These are phyloP conservation scores for Dioscorea zingiberensis DNA, from an alignment of 106 monocot genomes.

Conservation along the genomic window DNA sequence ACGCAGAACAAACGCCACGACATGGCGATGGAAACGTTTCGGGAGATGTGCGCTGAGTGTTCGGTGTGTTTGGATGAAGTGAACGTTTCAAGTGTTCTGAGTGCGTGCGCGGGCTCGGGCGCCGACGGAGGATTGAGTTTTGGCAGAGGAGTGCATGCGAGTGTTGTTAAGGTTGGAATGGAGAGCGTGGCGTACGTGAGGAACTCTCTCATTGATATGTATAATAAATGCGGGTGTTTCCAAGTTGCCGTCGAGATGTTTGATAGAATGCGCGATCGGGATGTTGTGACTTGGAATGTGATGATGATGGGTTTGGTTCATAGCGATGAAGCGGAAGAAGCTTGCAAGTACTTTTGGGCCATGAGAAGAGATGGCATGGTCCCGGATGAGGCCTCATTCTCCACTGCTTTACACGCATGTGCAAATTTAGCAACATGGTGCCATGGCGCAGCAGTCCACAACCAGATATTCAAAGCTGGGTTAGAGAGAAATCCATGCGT, in stretches of 20 bases:
- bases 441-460: slow-evolving; percentile 20
- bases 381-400: slow-evolving; percentile 27
- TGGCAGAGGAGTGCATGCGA: slow-evolving; percentile 14
- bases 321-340: slow-evolving; percentile 14
- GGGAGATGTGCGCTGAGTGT: not conserved
- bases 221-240: slow-evolving; percentile 16
- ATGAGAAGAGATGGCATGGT: slow-evolving; percentile 16
- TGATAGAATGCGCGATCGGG: slow-evolving; percentile 1
- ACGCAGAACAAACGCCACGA: slow-evolving; percentile 2
- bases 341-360: slow-evolving; percentile 13
- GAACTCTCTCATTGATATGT: slow-evolving; percentile 30
- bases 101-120: slow-evolving; percentile 17
- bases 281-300: slow-evolving; percentile 19
- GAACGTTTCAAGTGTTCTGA: slow-evolving; percentile 13
- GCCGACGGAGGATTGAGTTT: slow-evolving; percentile 1
- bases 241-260: slow-evolving; percentile 7
- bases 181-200: slow-evolving; percentile 4
- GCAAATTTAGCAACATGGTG: slow-evolving; percentile 17
- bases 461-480: slow-evolving; percentile 12
- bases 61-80: slow-evolving; percentile 4
- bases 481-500: slow-evolving; percentile 8
- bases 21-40: slow-evolving; percentile 4
- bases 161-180: not conserved
- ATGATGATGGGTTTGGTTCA: slow-evolving; percentile 23
- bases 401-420: slow-evolving; percentile 26